These are phyloP conservation scores for Tolypocladium album DNA, from an alignment of 2,329 filamentous ascomycete species.

Conservation along the genomic window DNA sequence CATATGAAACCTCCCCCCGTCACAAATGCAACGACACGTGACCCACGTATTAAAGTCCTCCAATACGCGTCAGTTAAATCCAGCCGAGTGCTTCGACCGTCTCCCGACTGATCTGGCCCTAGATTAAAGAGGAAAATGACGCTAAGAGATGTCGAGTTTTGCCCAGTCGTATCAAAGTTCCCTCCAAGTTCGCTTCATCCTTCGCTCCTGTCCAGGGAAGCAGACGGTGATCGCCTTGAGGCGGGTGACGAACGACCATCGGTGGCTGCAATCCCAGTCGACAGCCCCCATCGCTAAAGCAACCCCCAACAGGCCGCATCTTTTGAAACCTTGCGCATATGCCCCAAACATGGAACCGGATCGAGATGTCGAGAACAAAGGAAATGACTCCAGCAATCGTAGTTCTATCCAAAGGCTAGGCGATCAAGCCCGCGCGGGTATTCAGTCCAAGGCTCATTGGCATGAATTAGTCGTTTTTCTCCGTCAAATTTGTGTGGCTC, in stretches of 20 bases:
- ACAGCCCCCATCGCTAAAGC: neutral
- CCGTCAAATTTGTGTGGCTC: neutral
- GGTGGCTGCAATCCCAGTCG: neutral
- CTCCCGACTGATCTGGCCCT: neutral
- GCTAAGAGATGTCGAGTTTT: neutral
- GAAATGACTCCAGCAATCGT: neutral
- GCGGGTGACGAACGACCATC: neutral
- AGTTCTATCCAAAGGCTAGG: neutral
- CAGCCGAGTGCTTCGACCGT: neutral
- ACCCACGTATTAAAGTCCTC: neutral
- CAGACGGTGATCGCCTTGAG: neutral
- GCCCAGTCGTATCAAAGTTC: neutral
- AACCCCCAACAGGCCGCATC: neutral
- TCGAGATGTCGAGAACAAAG: neutral
- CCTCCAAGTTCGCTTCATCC: neutral
- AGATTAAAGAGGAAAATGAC: neutral
- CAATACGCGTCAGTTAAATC: neutral
- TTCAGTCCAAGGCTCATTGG: conserved; percentile 1
- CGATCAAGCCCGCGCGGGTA: conserved; percentile 1
- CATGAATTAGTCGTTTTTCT: neutral
- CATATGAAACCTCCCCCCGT: neutral
- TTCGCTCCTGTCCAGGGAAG: neutral
- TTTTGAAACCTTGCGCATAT: neutral
- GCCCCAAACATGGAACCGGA: neutral
- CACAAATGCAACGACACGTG: neutral